These are phyloP conservation scores for Albifimbria verrucaria DNA, from an alignment of 2,329 filamentous ascomycete genomes.

Conservation along the genomic window DNA sequence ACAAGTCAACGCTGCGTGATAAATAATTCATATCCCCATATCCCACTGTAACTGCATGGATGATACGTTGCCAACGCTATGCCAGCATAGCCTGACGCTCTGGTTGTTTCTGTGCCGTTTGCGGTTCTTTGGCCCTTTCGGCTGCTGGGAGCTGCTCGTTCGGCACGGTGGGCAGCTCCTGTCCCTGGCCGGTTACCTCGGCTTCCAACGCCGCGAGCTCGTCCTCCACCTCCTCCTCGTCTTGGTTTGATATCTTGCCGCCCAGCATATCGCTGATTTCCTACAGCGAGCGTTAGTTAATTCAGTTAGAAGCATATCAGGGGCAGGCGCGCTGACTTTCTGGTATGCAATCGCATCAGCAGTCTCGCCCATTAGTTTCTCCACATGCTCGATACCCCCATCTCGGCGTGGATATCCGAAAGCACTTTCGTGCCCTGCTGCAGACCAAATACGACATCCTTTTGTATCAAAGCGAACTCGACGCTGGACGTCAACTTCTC, in stretches of 20 bases:
- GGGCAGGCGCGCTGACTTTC: slow-evolving; percentile 50
- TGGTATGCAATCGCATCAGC: slow-evolving; percentile 92
- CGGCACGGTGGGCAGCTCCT: slow-evolving; percentile 27
- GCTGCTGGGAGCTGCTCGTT: slow-evolving; percentile 28
- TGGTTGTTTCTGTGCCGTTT: slow-evolving; percentile 19
- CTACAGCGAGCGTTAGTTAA: slow-evolving; percentile 39
- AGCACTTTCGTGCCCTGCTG: slow-evolving; percentile 89
- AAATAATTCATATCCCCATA: not conserved
- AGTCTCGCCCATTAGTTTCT: slow-evolving; percentile 91
- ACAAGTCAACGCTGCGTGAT: not conserved
- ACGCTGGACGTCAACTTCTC: slow-evolving; percentile 85
- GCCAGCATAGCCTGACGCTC: slow-evolving; percentile 40
- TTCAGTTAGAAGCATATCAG: not conserved
- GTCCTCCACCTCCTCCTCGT: slow-evolving; percentile 97
- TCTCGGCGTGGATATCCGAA: slow-evolving; percentile 88
- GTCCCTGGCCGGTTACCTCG: slow-evolving; percentile 23
- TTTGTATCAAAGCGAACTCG: slow-evolving; percentile 95
- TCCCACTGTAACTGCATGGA: too few relatives aligned
- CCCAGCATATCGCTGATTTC: slow-evolving; percentile 91
- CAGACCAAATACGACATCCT: slow-evolving; percentile 89
- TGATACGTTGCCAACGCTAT: too few relatives aligned
- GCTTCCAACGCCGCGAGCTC: slow-evolving; percentile 79
- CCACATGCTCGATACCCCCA: slow-evolving; percentile 94
- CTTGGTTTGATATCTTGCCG: slow-evolving; percentile 84
- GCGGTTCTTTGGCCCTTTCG: slow-evolving; percentile 13